Conservation (phyloP, 139 green algal genomes). For the Desmodesmus armatus region DNA sequence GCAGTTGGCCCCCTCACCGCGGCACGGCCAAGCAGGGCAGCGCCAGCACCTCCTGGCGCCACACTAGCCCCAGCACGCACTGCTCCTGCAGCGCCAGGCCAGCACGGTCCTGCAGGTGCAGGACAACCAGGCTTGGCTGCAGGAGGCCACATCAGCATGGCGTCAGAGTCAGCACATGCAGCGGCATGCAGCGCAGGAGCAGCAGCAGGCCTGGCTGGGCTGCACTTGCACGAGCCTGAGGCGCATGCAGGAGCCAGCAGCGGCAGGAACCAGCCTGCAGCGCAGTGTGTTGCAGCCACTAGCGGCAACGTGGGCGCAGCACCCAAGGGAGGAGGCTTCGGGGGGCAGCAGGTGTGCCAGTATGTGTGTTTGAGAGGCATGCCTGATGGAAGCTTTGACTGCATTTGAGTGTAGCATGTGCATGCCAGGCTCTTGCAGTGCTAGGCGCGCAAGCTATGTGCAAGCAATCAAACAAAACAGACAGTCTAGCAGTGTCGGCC, state of each 20-base stretch:
- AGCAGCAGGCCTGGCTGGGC: neutral
- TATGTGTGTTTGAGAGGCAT: no score
- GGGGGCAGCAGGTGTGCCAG: slow-evolving; percentile 18
- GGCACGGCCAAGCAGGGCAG: neutral
- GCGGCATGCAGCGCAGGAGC: neutral
- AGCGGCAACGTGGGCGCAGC: neutral
- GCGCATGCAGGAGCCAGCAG: no score
- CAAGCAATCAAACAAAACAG: no score
- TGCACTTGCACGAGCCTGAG: neutral
- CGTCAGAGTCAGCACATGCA: neutral
- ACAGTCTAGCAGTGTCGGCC: no score
- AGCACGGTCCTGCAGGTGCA: neutral
- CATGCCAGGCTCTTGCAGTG: no score
- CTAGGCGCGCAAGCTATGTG: no score
- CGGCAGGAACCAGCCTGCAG: neutral
- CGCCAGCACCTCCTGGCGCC: slow-evolving; percentile 1
- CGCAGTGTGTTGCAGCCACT: neutral
- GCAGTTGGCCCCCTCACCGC: neutral
- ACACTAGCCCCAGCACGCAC: neutral
- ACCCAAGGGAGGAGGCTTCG: neutral
- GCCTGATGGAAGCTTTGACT: no score
- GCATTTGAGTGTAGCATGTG: no score
- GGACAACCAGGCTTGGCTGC: neutral
- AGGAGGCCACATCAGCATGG: no score
- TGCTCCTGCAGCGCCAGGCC: slow-evolving; percentile 7